Evolutionary conservation across 2,329 filamentous ascomycete species (phyloP), one percentile per base, ranked within the genome.

Genomic region (Monosporascus sp.): DNA sequence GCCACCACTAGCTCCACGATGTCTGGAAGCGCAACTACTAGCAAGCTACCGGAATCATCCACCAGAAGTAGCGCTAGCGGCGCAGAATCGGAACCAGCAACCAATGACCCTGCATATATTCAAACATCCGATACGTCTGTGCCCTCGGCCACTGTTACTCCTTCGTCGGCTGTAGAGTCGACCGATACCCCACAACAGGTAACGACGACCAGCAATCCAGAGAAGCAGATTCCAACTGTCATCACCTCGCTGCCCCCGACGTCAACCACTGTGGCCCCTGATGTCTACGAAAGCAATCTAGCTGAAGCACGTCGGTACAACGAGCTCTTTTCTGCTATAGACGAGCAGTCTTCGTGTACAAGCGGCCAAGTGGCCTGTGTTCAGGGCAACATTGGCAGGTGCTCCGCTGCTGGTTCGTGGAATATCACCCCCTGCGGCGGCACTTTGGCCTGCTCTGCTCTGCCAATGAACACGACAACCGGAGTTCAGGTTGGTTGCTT

Each of bases 341-440:
- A 73, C 1, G 67, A 72, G 6, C 58, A 74, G 20, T 76, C 78
- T 3, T 70, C 76, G 49, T 85, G 82, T 61, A 62, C 60, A 0
- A 51, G 63, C 1, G 70, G 70, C 26, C 77, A 83, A 53, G 70
- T 74, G 3, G 80, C 81, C 5, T 85, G 82, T 51, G 75, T 85
- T 45, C 64, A 70, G 16, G 77, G 79, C 22, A 71, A 75, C 49
- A 61, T 78, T 5, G 80, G 71, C n/a, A 63, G 64, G 16, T 86
- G 82, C 60, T 65, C 67, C 27, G 52, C 58, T 22, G 55, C 57
- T 11, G 75, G 75, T 19, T 63, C 60, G 0, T 84, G 78, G 59
- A 60, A 66, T 4, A 71, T 82, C 19, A 62, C 59, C 0, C 55
- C 65, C 9, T 75, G 75, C 41, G 49, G 58, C 1, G 68, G 66